phyloP scores from a whole-genome alignment of 352 stramenopile species.

The Phytophthora capsici region DNA sequence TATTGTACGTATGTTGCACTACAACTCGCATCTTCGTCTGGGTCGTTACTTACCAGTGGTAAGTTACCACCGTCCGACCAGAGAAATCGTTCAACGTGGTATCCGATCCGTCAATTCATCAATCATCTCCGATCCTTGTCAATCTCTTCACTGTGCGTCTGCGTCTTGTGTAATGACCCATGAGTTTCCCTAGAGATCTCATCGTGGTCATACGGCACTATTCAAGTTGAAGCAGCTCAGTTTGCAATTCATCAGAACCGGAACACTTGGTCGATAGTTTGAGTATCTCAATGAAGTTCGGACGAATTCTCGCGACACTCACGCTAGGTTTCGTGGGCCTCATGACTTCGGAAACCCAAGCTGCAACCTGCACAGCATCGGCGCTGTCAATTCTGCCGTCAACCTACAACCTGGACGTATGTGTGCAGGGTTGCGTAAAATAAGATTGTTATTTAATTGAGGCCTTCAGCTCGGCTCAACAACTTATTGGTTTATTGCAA shows the following conservation, averaged over 20 bases:
- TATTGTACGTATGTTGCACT: not conserved
- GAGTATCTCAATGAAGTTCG: conserved; percentile 33
- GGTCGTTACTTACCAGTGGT: conserved; percentile 25
- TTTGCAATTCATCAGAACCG: conserved; percentile 23
- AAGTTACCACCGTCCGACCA: conserved; percentile 10
- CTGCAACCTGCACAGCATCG: conserved; percentile 30
- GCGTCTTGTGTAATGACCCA: conserved; percentile 1
- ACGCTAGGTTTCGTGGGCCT: conserved; percentile 19
- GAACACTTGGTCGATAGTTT: conserved; percentile 10
- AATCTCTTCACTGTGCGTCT: conserved; percentile 33
- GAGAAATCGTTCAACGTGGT: conserved; percentile 15
- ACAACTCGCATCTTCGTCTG: not conserved
- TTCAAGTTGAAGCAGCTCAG: conserved; percentile 3
- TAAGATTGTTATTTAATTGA: too few species aligned
- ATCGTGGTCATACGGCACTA: conserved; percentile 15
- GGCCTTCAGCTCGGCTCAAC: too few species aligned
- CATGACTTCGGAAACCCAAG: conserved; percentile 4
- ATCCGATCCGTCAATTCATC: conserved; percentile 15
- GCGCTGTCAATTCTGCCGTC: conserved; percentile 40
- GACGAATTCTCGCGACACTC: conserved; percentile 18
- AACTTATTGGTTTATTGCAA: too few species aligned
- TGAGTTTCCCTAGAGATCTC: not conserved
- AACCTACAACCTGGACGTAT: conserved; percentile 47
- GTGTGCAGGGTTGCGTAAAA: too few species aligned
- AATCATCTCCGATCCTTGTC: conserved; percentile 27